Conservation (phyloP, 306 rosid genomes). For the Inga leiocalycina region DNA sequence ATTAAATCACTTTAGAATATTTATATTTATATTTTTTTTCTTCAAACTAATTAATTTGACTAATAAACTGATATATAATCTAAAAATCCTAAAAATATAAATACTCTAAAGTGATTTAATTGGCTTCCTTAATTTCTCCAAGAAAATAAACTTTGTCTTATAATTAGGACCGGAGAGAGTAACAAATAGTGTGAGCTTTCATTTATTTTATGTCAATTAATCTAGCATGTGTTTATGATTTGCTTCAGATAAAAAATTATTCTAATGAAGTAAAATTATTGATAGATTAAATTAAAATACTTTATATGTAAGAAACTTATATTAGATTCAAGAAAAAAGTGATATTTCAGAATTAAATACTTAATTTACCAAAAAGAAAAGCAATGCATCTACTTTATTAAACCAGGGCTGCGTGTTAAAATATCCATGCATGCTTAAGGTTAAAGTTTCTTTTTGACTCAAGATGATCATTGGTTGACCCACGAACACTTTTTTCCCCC, state of each 20-base stretch:
- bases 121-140: too few relatives aligned
- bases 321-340: neutral
- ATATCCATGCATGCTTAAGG: constrained; percentile 27
- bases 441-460: constrained; percentile 36
- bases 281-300: neutral
- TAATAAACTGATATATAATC: too few relatives aligned
- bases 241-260: neutral
- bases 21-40: too few relatives aligned
- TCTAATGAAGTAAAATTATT: neutral
- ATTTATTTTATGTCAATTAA: neutral
- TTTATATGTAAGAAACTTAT: neutral
- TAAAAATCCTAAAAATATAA: too few relatives aligned
- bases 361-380: neutral
- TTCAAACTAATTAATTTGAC: too few relatives aligned
- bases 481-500: neutral
- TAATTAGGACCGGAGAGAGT: too few relatives aligned
- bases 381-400: constrained; percentile 13
- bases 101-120: too few relatives aligned
- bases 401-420: neutral
- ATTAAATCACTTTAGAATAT: too few relatives aligned
- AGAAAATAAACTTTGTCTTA: too few relatives aligned
- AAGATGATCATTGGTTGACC: constrained; percentile 38
- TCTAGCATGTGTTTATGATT: neutral
- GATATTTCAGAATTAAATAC: neutral
- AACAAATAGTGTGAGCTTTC: neutral